Evolutionary conservation across 345 rosid species (phyloP), one percentile per base, ranked within the genome.

Genomic region (Syzygium oleosum): DNA sequence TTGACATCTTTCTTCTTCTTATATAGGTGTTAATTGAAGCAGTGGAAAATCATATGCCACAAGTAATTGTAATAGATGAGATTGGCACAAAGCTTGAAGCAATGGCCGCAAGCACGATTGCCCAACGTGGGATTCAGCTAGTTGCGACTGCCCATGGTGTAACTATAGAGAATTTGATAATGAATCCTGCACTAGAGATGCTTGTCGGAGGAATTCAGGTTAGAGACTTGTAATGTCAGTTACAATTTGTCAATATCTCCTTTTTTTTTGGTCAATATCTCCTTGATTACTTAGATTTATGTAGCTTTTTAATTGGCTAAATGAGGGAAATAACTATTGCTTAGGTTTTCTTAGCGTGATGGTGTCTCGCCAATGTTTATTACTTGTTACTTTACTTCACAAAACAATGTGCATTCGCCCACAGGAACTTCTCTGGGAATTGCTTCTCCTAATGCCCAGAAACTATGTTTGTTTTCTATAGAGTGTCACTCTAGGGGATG

Each of bases 81-180:
- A 95, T 96, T 90, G 96, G 98, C 73, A 97, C 98, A 91, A 96
- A 95, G 92, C 99, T 96, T 88, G 98, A 97, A 93, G 98, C 97
- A 16, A 88, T 96, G 88, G 99, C 99, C 88, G 99, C 96, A 87
- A 94, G 98, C 90, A 96, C 99, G 19, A 97, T 97, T 89, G 98
- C 98, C 87, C 98, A 97, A 87, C 97, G 98, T 87, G 99, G 98
- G 87, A 96, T 97, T 89, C 98, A 97, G 92, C 92, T 97, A 79
- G 99, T 97, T 85, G 99, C 98, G 52, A 95, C 98, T 84, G 97
- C 98, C 88, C 98, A 96, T 93, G 98, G 99, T 88, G 91, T 90
- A 6, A 95, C 96, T 52, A 94, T 97, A 34, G 97, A 95, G 86
- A 97, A 97, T 92, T 92, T 97, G 91, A 94, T 95, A 84, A 92